Evolutionary conservation across 2,329 filamentous ascomycete species (phyloP).

Genomic region (Fusarium subtropicale): DNA sequence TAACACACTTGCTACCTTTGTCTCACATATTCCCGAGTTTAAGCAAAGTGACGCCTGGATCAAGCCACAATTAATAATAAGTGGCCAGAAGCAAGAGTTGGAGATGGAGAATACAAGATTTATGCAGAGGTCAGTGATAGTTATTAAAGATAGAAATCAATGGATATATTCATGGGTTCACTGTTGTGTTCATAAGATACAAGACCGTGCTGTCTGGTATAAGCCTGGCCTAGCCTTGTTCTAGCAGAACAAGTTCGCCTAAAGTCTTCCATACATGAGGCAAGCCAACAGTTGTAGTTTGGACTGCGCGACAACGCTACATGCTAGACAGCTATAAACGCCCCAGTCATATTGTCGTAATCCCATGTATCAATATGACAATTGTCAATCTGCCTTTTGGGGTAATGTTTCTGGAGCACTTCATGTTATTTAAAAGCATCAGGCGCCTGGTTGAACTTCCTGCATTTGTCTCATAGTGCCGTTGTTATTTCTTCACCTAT

Average conservation of each 20-base stretch:
- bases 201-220: no score
- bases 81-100: neutral
- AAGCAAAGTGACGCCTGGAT: neutral
- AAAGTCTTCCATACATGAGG: neutral
- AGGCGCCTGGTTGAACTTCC: no score
- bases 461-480: no score
- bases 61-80: neutral
- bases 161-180: neutral
- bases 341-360: neutral
- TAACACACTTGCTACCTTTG: neutral
- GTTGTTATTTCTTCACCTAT: no score
- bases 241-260: neutral
- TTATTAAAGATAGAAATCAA: neutral
- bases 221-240: neutral
- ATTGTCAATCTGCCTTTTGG: neutral
- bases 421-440: no score
- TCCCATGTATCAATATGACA: neutral
- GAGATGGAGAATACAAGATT: neutral
- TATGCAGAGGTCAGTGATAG: neutral
- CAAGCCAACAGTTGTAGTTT: no score
- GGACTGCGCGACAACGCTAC: neutral
- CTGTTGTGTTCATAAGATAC: neutral
- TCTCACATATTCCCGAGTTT: neutral
- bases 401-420: neutral
- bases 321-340: neutral